A percentile compares a stretch with the other conserved stretches of the same genome.
These are phyloP conservation scores for Trichaptum fuscoviolaceum DNA, from an alignment of 768 basidiomycete species.

Conservation along the genomic window DNA sequence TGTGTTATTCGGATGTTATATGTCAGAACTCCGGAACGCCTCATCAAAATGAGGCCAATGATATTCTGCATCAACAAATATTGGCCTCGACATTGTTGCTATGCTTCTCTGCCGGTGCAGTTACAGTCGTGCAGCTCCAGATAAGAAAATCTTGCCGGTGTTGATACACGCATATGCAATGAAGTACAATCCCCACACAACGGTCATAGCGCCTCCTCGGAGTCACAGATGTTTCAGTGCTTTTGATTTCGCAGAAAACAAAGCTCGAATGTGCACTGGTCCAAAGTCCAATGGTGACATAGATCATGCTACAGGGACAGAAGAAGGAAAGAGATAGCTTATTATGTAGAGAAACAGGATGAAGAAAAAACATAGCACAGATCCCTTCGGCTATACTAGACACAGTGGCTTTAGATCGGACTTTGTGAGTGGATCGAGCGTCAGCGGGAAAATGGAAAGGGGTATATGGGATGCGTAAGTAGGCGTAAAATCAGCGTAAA, in stretches of 20 bases:
- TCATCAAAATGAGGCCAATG: not conserved
- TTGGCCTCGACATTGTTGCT: not conserved
- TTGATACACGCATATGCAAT: not conserved
- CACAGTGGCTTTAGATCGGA: not conserved
- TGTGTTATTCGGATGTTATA: not conserved
- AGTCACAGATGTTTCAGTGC: not conserved
- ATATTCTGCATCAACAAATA: not conserved
- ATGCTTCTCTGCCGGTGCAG: not conserved
- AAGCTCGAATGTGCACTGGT: not conserved
- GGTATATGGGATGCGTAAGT: not conserved
- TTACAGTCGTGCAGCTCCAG: not conserved
- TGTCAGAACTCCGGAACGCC: not conserved
- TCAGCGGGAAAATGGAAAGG: not conserved
- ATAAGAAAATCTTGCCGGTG: not conserved
- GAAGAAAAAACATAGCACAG: not conserved
- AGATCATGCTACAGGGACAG: not conserved
- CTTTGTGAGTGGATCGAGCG: not conserved
- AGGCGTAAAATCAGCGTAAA: not conserved
- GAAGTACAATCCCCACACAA: not conserved
- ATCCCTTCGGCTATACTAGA: not conserved
- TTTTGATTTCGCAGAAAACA: slow-evolving; percentile 1
- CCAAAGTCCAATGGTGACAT: not conserved
- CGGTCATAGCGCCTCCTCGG: no score
- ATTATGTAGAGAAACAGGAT: not conserved
- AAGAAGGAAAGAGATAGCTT: not conserved